Conservation (phyloP, 768 basidiomycete species). For the Boletus reticulatus region DNA sequence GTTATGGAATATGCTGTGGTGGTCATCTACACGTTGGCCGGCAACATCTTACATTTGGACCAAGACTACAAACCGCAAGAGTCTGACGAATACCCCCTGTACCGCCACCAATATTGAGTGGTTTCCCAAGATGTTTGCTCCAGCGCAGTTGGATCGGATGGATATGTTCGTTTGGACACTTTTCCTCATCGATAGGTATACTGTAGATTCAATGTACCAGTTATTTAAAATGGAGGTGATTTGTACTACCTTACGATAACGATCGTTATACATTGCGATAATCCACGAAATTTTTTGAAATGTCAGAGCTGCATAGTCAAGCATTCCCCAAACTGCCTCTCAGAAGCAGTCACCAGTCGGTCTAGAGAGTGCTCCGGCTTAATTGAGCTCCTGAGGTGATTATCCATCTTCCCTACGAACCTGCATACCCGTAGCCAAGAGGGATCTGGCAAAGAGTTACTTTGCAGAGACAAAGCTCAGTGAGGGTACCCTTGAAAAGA, state of each 20-base stretch:
- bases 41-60: constrained; percentile 28
- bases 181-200: not conserved
- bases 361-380: constrained; percentile 73
- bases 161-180: too few relatives aligned
- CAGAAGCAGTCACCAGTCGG: constrained; percentile 34
- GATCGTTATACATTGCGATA: not conserved
- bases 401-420: constrained; percentile 42
- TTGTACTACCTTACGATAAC: not conserved
- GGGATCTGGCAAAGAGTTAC: constrained; percentile 54
- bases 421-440: constrained; percentile 52
- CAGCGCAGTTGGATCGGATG: too few relatives aligned
- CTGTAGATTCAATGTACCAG: not conserved
- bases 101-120: constrained; percentile 33
- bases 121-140: not conserved
- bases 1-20: constrained; percentile 58
- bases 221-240: not conserved
- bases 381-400: constrained; percentile 54
- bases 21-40: constrained; percentile 39
- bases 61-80: constrained; percentile 30
- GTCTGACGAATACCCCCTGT: constrained; percentile 30
- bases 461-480: constrained; percentile 33
- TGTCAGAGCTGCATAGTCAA: constrained; percentile 79
- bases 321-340: constrained; percentile 49
- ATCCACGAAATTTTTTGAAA: constrained; percentile 2
- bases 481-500: constrained; percentile 12